Conservation (phyloP, 176 grass and related monocot genomes). For the Oryza officinalis region DNA sequence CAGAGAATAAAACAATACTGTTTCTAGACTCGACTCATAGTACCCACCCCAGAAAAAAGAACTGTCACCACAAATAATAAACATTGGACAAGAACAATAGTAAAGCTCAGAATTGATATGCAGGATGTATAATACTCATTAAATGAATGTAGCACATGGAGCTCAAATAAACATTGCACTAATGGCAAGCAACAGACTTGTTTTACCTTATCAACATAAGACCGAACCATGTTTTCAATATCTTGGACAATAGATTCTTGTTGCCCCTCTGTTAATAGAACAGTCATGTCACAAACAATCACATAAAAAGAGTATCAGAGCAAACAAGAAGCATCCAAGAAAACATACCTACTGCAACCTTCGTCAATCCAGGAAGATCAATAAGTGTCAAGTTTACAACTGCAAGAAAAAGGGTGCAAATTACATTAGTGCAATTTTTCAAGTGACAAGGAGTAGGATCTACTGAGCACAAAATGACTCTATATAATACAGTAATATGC, state of each 20-base stretch:
- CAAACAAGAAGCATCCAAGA: slow-evolving; percentile 25
- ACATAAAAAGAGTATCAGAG: slow-evolving; percentile 9
- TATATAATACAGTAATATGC: background rate
- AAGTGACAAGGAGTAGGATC: slow-evolving; percentile 8
- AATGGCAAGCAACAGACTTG: slow-evolving; percentile 17
- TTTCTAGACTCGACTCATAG: background rate
- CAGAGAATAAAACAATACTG: background rate
- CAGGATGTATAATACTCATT: background rate
- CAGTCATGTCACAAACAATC: background rate
- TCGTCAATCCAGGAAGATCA: slow-evolving; percentile 98
- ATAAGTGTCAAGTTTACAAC: slow-evolving; percentile 99
- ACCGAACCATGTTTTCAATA: slow-evolving; percentile 99
- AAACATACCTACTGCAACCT: slow-evolving; percentile 94
- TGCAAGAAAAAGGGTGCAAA: slow-evolving; percentile 49
- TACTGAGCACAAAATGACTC: slow-evolving; percentile 1
- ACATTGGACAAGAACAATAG: background rate
- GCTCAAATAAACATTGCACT: background rate
- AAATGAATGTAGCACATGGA: background rate
- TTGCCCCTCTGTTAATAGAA: slow-evolving; percentile 75
- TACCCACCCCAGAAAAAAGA: background rate
- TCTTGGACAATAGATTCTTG: slow-evolving; percentile 93
- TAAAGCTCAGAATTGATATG: background rate
- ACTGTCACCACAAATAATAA: background rate
- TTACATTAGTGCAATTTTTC: slow-evolving; percentile 37
- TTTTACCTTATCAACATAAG: slow-evolving; percentile 94